These are phyloP conservation scores for Sclerotinia borealis DNA, from an alignment of 2,329 filamentous ascomycete genomes.

Conservation along the genomic window DNA sequence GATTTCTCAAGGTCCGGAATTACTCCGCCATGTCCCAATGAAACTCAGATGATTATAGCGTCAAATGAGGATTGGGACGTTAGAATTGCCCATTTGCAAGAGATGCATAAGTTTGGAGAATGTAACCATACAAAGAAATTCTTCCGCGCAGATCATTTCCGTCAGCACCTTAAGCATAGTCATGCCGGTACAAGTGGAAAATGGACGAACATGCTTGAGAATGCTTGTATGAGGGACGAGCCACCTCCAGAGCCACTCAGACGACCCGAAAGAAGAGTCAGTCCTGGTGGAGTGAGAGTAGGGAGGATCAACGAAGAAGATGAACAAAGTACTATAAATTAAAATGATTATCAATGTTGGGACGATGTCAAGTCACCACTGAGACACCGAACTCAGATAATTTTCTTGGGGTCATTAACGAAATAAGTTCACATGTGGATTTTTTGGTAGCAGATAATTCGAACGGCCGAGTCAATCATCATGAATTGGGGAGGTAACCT, in stretches of 20 bases:
- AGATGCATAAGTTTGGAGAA: constrained; percentile 92
- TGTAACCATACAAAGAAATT: constrained; percentile 99
- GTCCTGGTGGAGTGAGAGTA: constrained; percentile 24
- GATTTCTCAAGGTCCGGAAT: constrained; percentile 57
- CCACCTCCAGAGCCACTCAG: constrained; percentile 43
- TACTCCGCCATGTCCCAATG: constrained; percentile 37
- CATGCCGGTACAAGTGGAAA: constrained; percentile 94
- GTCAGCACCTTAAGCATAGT: constrained; percentile 96
- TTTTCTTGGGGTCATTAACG: neutral
- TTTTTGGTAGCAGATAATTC: neutral
- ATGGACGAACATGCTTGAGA: constrained; percentile 98
- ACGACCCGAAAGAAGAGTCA: constrained; percentile 27
- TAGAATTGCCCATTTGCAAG: constrained; percentile 79
- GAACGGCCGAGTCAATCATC: neutral
- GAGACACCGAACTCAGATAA: neutral
- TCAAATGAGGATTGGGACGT: constrained; percentile 86
- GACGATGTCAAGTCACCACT: neutral
- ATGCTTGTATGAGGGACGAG: constrained; percentile 91
- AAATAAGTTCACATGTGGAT: neutral
- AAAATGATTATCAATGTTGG: neutral
- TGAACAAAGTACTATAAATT: constrained; percentile 25
- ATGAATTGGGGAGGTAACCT: neutral
- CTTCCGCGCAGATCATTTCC: constrained; percentile 93
- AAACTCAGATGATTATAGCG: constrained; percentile 40
- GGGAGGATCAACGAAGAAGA: constrained; percentile 31